phyloP scores from a whole-genome alignment of 192 early-diverging fungal species.

The Spizellomyces sp. region DNA sequence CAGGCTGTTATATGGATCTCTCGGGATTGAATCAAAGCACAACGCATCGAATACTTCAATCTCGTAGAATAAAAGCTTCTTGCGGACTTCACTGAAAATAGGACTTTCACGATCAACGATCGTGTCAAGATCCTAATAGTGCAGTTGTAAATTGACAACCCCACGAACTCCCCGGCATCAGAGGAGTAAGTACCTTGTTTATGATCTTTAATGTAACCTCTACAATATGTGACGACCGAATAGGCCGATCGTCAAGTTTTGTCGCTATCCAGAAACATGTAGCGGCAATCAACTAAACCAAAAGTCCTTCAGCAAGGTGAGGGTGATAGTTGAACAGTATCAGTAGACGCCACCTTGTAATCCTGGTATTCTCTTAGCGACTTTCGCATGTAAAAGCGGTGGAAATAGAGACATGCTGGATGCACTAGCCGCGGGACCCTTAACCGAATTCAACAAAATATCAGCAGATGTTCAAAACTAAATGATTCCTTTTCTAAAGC shows the following conservation, averaged over 20 bases:
- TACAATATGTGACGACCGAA: conserved; percentile 17
- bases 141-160: background rate
- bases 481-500: background rate
- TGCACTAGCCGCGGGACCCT: conserved; percentile 23
- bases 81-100: conserved; percentile 8
- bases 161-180: background rate
- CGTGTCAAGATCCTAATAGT: background rate
- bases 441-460: background rate
- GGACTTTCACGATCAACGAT: conserved; percentile 21
- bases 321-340: conserved; percentile 6
- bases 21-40: conserved; percentile 20
- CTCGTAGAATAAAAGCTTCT: conserved; percentile 17
- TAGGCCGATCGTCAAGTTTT: conserved; percentile 23
- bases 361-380: conserved; percentile 35
- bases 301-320: background rate
- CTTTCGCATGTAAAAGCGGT: conserved; percentile 43
- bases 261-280: conserved; percentile 31
- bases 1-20: conserved; percentile 10
- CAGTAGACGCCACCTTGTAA: conserved; percentile 20
- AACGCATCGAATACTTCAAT: conserved; percentile 21
- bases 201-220: conserved; percentile 20
- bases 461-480: background rate
- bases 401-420: conserved; percentile 36
- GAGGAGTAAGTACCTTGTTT: conserved; percentile 22
- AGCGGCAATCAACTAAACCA: conserved; percentile 20